Evolutionary conservation across 176 grass and related monocot genomes (phyloP), one percentile per base, ranked within the genome.

Genomic region (Hyparrhenia diplandra): DNA sequence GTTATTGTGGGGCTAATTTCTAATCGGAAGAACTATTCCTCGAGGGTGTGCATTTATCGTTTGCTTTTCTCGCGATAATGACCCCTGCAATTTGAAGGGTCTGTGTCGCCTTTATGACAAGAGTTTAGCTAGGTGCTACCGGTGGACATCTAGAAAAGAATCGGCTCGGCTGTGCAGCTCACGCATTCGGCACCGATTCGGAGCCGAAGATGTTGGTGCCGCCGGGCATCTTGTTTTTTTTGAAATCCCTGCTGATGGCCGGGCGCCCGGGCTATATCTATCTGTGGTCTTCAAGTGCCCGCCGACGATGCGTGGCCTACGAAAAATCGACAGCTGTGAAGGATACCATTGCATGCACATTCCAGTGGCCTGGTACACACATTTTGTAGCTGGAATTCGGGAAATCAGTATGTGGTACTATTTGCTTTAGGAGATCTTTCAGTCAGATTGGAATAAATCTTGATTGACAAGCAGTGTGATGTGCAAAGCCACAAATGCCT

Each of bases 321-420:
- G 25, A 55, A 76, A 59, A 51, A 75, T 75, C 46, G 71, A 55
- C 82, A 67, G 16, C 31, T 67, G n/a, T 54, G 70, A 39, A 74
- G 16, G 41, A 55, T 41, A 46, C 37, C 29, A 0, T 42, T 28
- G 8, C 73, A 17, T 66, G 21, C 29, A 18, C 63, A 27, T 13
- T 45, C n/a, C 13, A 40, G n/a, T 27, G 74, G 13, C 54, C 35
- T 61, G n/a, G n/a, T 20, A 60, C 31, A 45, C 67, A 25, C 35
- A 31, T 80, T 40, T 55, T 57, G 47, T 13, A 24, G 8, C 58
- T n/a, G n/a, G n/a, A n/a, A n/a, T n/a, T n/a, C n/a, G n/a, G n/a
- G n/a, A n/a, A n/a, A n/a, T n/a, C n/a, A n/a, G n/a, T n/a, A n/a
- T 60, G n/a, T 25, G 4, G 4, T 29, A 49, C 14, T 1, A 69